Evolutionary conservation across 441 rosid species (phyloP).

Genomic region (Eruca vesicaria): DNA sequence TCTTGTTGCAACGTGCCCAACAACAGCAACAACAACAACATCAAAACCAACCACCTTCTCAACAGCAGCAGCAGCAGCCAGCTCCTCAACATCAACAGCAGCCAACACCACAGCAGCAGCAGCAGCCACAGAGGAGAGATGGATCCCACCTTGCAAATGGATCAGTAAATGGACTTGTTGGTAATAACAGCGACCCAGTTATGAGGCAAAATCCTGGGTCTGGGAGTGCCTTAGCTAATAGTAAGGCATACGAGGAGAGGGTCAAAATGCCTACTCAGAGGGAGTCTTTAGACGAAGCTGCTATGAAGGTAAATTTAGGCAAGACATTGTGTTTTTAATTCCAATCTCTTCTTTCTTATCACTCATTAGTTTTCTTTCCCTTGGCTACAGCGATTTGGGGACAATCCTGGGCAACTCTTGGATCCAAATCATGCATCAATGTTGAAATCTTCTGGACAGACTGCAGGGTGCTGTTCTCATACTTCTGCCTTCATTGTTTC

Average conservation of each 20-base stretch:
- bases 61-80: conserved; percentile 45
- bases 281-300: conserved; percentile 74
- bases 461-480: conserved; percentile 69
- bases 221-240: conserved; percentile 75
- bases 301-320: conserved; percentile 63
- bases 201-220: conserved; percentile 72
- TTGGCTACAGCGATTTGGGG: conserved; percentile 65
- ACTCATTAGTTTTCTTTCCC: background rate
- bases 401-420: conserved; percentile 76
- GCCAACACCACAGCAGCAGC: conserved; percentile 47
- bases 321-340: background rate
- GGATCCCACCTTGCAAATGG: conserved; percentile 70
- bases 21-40: conserved; percentile 52
- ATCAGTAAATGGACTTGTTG: conserved; percentile 60
- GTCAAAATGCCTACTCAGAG: conserved; percentile 70
- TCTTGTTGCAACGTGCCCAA: conserved; percentile 71
- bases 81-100: conserved; percentile 54
- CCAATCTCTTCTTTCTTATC: background rate
- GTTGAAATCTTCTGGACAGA: conserved; percentile 79
- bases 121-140: conserved; percentile 70
- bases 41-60: conserved; percentile 51
- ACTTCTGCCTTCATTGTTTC: conserved; percentile 12
- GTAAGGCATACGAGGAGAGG: conserved; percentile 81
- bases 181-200: conserved; percentile 55
- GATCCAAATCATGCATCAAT: conserved; percentile 79